Conservation (phyloP, 2,329 filamentous ascomycete genomes). For the Alternaria tenuissima region DNA sequence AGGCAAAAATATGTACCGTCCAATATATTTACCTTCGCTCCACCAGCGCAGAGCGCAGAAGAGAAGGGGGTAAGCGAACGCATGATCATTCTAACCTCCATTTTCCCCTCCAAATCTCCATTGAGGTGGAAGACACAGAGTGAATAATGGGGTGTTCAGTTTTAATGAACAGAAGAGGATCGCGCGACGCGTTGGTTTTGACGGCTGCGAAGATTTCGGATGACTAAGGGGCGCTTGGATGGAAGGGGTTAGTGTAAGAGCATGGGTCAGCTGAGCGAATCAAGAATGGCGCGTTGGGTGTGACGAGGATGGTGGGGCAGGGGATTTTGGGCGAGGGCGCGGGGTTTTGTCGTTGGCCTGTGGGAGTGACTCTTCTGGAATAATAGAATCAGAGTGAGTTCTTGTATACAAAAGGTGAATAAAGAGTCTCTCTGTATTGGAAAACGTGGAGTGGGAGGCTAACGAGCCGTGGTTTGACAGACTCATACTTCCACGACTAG, state of each 20-base stretch:
- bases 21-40: slow-evolving; percentile 58
- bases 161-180: slow-evolving; percentile 47
- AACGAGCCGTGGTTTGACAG: slow-evolving; percentile 18
- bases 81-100: slow-evolving; percentile 64
- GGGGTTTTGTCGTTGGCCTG: slow-evolving; percentile 19
- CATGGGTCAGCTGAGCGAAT: slow-evolving; percentile 20
- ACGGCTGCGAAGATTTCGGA: slow-evolving; percentile 24
- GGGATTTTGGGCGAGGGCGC: slow-evolving; percentile 20
- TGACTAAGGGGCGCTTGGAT: slow-evolving; percentile 38
- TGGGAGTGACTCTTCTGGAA: slow-evolving; percentile 23
- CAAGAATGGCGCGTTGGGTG: slow-evolving; percentile 24
- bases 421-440: background rate
- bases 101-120: slow-evolving; percentile 73
- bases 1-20: slow-evolving; percentile 51
- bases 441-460: slow-evolving; percentile 4
- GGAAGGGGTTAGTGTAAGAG: slow-evolving; percentile 5
- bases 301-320: slow-evolving; percentile 29
- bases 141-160: slow-evolving; percentile 66
- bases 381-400: background rate
- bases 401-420: slow-evolving; percentile 8
- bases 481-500: slow-evolving; percentile 16
- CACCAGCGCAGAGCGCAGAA: slow-evolving; percentile 52
- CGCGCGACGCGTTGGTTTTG: slow-evolving; percentile 18
- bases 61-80: slow-evolving; percentile 67
- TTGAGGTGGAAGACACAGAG: slow-evolving; percentile 67